These are phyloP conservation scores for Lentinula edodes DNA, from an alignment of 768 basidiomycete species.

Conservation along the genomic window DNA sequence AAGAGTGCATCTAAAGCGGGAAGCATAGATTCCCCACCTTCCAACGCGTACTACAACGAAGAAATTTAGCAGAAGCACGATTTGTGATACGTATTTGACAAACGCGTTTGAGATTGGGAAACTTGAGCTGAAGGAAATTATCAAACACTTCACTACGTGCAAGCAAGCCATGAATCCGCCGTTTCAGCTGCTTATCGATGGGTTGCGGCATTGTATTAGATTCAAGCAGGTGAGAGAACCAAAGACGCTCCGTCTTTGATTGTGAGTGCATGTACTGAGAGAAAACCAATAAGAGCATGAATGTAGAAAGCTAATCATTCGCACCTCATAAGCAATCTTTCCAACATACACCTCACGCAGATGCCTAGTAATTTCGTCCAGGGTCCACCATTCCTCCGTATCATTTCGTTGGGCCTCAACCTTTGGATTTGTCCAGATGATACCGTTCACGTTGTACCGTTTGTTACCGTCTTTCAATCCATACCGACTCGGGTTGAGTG, in stretches of 20 bases:
- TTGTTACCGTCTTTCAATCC: constrained; percentile 52
- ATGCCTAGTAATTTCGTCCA: constrained; percentile 66
- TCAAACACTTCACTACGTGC: constrained; percentile 79
- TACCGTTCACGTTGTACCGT: constrained; percentile 72
- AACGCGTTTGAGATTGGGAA: constrained; percentile 78
- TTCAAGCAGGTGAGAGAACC: constrained; percentile 87
- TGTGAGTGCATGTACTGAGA: constrained; percentile 77
- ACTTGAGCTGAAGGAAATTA: constrained; percentile 80
- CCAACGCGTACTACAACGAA: constrained; percentile 57
- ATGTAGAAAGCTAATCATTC: constrained; percentile 5
- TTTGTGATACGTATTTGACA: constrained; percentile 9
- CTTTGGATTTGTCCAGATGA: constrained; percentile 63
- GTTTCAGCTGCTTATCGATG: constrained; percentile 33
- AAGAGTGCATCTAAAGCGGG: constrained; percentile 82
- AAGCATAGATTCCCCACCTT: constrained; percentile 93
- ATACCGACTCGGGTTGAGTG: constrained; percentile 73
- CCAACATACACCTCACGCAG: constrained; percentile 75
- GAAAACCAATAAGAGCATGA: background rate
- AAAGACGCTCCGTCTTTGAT: constrained; percentile 77
- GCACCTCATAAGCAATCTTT: constrained; percentile 79
- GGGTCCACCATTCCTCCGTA: constrained; percentile 51
- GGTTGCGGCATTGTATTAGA: constrained; percentile 39
- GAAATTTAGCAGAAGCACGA: background rate
- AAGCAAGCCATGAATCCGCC: constrained; percentile 62
- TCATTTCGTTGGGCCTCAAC: constrained; percentile 22